Evolutionary conservation across 768 basidiomycete species (phyloP).

Genomic region (Sarcomyxa edulis): DNA sequence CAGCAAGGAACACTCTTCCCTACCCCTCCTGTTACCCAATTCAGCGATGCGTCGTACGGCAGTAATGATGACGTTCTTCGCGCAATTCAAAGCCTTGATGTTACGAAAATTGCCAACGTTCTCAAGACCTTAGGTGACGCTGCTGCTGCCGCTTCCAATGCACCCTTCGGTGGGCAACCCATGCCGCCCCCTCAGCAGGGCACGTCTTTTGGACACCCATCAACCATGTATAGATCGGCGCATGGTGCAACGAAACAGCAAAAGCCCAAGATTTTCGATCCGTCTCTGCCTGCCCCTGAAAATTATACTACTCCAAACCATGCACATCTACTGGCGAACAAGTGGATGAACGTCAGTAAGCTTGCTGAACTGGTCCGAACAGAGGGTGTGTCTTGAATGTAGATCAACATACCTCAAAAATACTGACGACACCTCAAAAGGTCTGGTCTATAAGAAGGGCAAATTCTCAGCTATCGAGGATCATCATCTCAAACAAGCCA

Average conservation of each 20-base stretch:
- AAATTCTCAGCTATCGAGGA: conserved; percentile 82
- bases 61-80: conserved; percentile 74
- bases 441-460: conserved; percentile 83
- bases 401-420: background rate
- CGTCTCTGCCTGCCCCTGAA: conserved; percentile 34
- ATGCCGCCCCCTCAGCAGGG: conserved; percentile 2
- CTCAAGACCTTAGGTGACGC: conserved; percentile 63
- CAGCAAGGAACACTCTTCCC: conserved; percentile 17
- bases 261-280: conserved; percentile 30
- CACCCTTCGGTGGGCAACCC: conserved; percentile 20
- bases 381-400: conserved; percentile 46
- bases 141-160: conserved; percentile 37
- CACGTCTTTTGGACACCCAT: conserved; percentile 32
- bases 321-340: conserved; percentile 66
- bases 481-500: conserved; percentile 56
- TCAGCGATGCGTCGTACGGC: conserved; percentile 35
- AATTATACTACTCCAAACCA: conserved; percentile 48
- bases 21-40: conserved; percentile 17
- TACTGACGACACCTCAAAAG: conserved; percentile 26
- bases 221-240: conserved; percentile 38
- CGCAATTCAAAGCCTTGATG: conserved; percentile 67
- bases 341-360: conserved; percentile 71
- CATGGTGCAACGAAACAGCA: conserved; percentile 25
- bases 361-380: conserved; percentile 62
- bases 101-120: conserved; percentile 63